Evolutionary conservation across 2,329 filamentous ascomycete species (phyloP), one percentile per base, ranked within the genome.

Genomic region (Raffaelea ambrosiae): DNA sequence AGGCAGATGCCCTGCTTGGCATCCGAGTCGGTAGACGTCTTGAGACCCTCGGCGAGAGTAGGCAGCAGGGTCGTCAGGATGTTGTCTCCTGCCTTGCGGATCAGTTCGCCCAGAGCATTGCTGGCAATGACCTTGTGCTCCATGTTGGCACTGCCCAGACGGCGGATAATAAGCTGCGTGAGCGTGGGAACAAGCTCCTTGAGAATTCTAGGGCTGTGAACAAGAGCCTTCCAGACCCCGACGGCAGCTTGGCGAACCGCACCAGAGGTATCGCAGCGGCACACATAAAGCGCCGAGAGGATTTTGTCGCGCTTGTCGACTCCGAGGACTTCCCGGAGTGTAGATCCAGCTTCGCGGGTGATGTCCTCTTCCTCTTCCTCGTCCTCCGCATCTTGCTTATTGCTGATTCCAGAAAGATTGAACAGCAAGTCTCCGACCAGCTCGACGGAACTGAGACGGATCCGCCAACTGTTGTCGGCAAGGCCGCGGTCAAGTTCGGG

Each of bases 61-160:
- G 93, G 93, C 51, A 98, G 71, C 51, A 98, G 71, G 40, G 81
- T 94, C 21, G 89, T 81, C 53, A 98, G 74, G 49, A 98, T 90
- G 48, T 88, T 86, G 64, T 98, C 93, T 52, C 94, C 93, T 59
- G 93, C 91, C 67, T 95, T 96, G 59, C 93, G 84, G 60, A 98
- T 97, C 55, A 98, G 81, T 64, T 98, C 93, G 61, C 93, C 93
- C 48, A 98, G 76, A 43, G 93, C 89, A 64, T 97, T 97, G 64
- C 91, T 91, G 55, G 94, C 93, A 72, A 98, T 98, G 57, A 95
- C 86, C 72, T 96, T 97, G 66, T 98, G 93, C 65, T 98, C 93
- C 84, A 95, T 90, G 61, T 96, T 97, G 41, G 90, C 86, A 64
- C 90, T 97, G 53, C 89, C 93, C 57, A 98, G 78, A 43, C 93